Conservation (phyloP, 1,284 basidiomycete genomes). For the Pseudozyma hubeiensis region DNA sequence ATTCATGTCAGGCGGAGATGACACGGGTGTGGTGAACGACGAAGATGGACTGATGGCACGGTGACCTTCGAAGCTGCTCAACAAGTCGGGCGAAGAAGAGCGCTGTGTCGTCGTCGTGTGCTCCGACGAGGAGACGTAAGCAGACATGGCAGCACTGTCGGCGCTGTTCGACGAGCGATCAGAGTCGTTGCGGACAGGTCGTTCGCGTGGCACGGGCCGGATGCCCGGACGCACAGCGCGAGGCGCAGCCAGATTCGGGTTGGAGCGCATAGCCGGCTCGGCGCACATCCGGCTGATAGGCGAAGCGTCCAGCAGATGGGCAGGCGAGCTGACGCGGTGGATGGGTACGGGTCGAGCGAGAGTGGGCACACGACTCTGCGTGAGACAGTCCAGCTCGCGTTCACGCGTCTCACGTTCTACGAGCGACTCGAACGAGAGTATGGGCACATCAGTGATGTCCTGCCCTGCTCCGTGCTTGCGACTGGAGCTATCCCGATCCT, state of each 20-base stretch:
- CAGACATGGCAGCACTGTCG: slow-evolving; percentile 8
- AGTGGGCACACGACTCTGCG: slow-evolving; percentile 11
- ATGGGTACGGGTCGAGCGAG: slow-evolving; percentile 26
- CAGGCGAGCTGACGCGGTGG: slow-evolving; percentile 48
- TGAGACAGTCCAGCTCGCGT: slow-evolving; percentile 23
- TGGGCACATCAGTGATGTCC: neutral
- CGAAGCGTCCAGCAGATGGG: slow-evolving; percentile 45
- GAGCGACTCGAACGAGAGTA: slow-evolving; percentile 28
- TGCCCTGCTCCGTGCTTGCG: neutral
- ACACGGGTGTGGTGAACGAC: slow-evolving; percentile 35
- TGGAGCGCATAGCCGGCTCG: slow-evolving; percentile 37
- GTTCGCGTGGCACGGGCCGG: slow-evolving; percentile 19
- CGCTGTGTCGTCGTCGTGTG: slow-evolving; percentile 14
- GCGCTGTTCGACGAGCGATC: slow-evolving; percentile 13
- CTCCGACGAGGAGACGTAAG: slow-evolving; percentile 20
- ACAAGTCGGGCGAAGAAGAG: slow-evolving; percentile 17
- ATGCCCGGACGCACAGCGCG: slow-evolving; percentile 34
- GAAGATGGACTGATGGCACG: slow-evolving; percentile 29
- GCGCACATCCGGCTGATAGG: slow-evolving; percentile 20
- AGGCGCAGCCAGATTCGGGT: slow-evolving; percentile 26
- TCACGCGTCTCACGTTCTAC: slow-evolving; percentile 46
- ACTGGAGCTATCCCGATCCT: neutral
- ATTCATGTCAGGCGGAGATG: slow-evolving; percentile 29
- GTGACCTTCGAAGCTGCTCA: slow-evolving; percentile 26
- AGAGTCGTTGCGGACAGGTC: slow-evolving; percentile 16